phyloP scores from a whole-genome alignment of 768 basidiomycete genomes.

The Psilocybe cubensis region DNA sequence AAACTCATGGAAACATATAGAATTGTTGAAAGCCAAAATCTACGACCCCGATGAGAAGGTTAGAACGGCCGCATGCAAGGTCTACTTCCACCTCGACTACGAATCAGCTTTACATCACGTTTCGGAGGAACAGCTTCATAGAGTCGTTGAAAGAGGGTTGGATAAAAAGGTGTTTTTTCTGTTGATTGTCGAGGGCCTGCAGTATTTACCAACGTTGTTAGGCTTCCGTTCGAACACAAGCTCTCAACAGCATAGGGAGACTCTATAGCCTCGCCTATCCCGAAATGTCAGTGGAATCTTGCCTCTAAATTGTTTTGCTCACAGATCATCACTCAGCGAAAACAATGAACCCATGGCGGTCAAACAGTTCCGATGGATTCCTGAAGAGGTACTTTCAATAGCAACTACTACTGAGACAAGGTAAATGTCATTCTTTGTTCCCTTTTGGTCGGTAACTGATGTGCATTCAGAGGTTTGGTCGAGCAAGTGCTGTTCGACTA shows the following conservation, averaged over 20 bases:
- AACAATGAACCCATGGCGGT: constrained; percentile 74
- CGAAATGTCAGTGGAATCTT: constrained; percentile 76
- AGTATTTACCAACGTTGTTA: constrained; percentile 26
- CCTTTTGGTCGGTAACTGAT: not conserved
- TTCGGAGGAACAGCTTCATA: constrained; percentile 59
- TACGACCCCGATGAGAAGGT: constrained; percentile 92
- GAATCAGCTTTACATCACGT: constrained; percentile 89
- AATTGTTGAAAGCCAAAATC: constrained; percentile 64
- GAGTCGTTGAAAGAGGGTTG: constrained; percentile 69
- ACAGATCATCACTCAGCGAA: constrained; percentile 56
- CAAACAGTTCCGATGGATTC: constrained; percentile 92
- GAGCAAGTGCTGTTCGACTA: constrained; percentile 74
- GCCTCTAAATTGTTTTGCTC: constrained; percentile 1
- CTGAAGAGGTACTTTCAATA: constrained; percentile 67
- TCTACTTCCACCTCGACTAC: constrained; percentile 86
- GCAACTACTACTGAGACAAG: constrained; percentile 60
- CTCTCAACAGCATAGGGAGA: constrained; percentile 74
- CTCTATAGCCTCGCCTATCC: constrained; percentile 83
- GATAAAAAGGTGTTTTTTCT: constrained; percentile 78
- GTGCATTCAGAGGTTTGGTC: constrained; percentile 50
- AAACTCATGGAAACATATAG: constrained; percentile 32
- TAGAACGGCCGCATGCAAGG: constrained; percentile 79
- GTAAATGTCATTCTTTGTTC: constrained; percentile 39
- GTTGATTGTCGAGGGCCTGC: not conserved
- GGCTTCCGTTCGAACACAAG: constrained; percentile 71